Conservation (phyloP, 495 filamentous ascomycete genomes). For the Penicillium paxilli region DNA sequence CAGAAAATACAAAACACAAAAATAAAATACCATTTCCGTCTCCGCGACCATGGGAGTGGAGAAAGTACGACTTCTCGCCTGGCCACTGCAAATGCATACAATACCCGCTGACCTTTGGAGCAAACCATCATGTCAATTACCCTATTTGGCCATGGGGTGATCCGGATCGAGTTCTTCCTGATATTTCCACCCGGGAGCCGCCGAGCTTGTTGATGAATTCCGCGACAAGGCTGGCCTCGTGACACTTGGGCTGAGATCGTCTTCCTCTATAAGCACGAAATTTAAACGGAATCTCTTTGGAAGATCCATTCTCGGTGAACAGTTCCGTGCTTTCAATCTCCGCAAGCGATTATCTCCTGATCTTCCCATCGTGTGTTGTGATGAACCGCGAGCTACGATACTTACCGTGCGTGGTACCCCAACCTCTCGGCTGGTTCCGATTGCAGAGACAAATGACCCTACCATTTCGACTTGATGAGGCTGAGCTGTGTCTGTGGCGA, state of each 20-base stretch:
- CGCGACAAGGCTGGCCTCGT: background rate
- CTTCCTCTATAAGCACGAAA: constrained; percentile 5
- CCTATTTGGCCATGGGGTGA: constrained; percentile 23
- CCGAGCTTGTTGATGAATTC: background rate
- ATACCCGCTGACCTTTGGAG: constrained; percentile 9
- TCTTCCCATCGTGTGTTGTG: background rate
- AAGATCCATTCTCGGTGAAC: constrained; percentile 7
- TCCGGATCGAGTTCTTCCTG: constrained; percentile 23
- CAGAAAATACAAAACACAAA: background rate
- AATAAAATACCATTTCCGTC: no score
- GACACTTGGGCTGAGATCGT: background rate
- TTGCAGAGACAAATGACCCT: background rate
- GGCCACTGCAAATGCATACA: constrained; percentile 7
- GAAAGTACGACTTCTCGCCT: constrained; percentile 1
- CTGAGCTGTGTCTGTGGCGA: background rate
- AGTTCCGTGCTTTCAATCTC: background rate
- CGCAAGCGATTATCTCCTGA: constrained; percentile 2
- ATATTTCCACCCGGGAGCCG: constrained; percentile 3
- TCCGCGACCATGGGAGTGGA: constrained; percentile 2
- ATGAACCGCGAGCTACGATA: background rate
- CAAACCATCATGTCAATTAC: constrained; percentile 6
- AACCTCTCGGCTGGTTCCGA: background rate
- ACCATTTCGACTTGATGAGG: background rate
- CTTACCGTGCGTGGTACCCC: no score
- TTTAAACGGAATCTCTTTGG: constrained; percentile 1